Evolutionary conservation across 768 basidiomycete genomes (phyloP).

Genomic region (Pilatotrama ljubarskyi): DNA sequence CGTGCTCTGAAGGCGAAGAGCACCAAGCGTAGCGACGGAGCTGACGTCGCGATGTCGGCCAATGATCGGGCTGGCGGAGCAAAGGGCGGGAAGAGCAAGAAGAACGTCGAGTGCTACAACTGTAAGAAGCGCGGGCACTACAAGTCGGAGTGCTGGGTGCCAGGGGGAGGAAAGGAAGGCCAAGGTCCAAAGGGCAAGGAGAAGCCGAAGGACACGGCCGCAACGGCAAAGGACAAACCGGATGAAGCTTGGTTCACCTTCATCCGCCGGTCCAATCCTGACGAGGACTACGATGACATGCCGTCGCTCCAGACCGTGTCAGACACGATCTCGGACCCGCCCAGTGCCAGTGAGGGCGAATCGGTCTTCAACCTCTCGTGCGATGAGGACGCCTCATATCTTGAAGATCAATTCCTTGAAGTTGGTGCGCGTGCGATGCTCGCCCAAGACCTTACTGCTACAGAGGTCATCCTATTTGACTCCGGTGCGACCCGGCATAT

Average conservation of each 20-base stretch:
- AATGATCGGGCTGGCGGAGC: neutral
- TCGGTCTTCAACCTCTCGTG: too few species aligned
- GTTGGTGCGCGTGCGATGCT: neutral
- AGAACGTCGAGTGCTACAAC: constrained; percentile 25
- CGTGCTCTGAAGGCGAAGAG: neutral
- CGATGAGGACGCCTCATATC: too few species aligned
- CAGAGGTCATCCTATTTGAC: constrained; percentile 32
- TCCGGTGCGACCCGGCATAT: constrained; percentile 38
- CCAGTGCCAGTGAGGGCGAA: too few species aligned
- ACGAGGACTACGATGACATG: too few species aligned
- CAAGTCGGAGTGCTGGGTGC: constrained; percentile 32
- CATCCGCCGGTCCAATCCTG: too few species aligned
- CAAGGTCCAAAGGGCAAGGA: constrained; percentile 33
- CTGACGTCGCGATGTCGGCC: constrained; percentile 2
- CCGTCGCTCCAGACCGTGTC: too few species aligned
- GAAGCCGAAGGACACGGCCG: neutral
- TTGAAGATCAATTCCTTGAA: neutral
- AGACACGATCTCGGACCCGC: too few species aligned
- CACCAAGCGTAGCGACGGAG: neutral
- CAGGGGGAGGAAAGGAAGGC: constrained; percentile 39
- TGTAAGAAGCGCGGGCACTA: constrained; percentile 32
- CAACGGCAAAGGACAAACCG: neutral
- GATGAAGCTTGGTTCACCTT: neutral
- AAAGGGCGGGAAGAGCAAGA: neutral
- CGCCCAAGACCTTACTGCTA: neutral